Conservation (phyloP, 192 early-diverging fungal species). For the Backusella australiensis region DNA sequence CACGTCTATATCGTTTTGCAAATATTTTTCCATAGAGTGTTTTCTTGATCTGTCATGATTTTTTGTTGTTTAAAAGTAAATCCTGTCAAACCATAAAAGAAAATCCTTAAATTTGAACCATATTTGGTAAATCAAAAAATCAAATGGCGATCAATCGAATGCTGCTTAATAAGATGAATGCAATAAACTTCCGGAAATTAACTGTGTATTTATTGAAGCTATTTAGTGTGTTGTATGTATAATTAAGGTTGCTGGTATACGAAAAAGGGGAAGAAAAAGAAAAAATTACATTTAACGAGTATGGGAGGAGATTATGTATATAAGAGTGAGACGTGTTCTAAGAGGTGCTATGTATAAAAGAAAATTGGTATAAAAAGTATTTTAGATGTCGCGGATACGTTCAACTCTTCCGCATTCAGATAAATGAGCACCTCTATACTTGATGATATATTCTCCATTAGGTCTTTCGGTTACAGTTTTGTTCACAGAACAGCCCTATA, state of each 20-base stretch:
- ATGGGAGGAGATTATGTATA: not conserved
- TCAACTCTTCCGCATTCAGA: slow-evolving; percentile 47
- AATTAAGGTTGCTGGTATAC: not conserved
- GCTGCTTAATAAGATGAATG: not conserved
- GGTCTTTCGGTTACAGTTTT: slow-evolving; percentile 57
- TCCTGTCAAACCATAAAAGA: not conserved
- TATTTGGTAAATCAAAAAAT: not conserved
- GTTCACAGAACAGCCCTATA: slow-evolving; percentile 44
- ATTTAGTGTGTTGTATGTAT: not conserved
- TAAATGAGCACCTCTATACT: slow-evolving; percentile 53
- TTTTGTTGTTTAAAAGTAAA: not conserved
- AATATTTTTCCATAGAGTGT: not conserved
- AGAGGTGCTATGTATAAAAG: not conserved
- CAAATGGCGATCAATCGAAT: not conserved
- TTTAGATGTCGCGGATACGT: slow-evolving; percentile 22
- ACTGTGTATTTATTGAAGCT: not conserved
- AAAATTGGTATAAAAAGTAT: not conserved
- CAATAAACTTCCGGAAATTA: not conserved
- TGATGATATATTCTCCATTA: slow-evolving; percentile 52
- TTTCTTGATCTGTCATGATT: not conserved
- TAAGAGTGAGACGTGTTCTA: not conserved
- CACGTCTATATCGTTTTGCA: not conserved
- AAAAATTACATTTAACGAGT: not conserved
- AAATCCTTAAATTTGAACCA: not conserved
- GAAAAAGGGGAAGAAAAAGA: not conserved